Percentiles rank a stretch among this genome's conserved stretches.
Conservation (phyloP, 768 basidiomycete genomes). For the Suillus weaverae region DNA sequence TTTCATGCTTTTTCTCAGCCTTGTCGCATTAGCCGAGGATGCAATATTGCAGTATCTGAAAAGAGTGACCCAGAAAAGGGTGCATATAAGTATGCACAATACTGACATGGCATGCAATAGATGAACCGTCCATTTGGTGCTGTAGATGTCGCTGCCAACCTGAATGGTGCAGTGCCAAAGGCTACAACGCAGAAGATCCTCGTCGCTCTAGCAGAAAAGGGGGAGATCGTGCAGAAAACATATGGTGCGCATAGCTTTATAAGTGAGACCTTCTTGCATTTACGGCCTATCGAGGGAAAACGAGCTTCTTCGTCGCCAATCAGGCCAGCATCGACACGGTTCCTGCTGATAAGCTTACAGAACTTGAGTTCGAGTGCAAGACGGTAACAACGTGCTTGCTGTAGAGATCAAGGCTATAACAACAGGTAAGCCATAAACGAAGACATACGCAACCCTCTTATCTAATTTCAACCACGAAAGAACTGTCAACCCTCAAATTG, state of each 20-base stretch:
- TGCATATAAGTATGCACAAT: conserved; percentile 14
- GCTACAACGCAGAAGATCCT: conserved; percentile 84
- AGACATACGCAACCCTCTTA: not conserved
- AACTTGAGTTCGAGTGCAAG: conserved; percentile 63
- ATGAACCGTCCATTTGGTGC: conserved; percentile 95
- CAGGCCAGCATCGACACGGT: conserved; percentile 71
- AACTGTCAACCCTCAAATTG: conserved; percentile 60
- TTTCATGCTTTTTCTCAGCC: not conserved
- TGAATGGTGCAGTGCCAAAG: conserved; percentile 88
- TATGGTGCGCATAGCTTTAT: conserved; percentile 58
- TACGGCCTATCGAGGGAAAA: conserved; percentile 57
- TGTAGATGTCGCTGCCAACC: conserved; percentile 87
- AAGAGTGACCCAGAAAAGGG: conserved; percentile 41
- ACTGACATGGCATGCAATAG: conserved; percentile 36
- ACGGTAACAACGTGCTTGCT: conserved; percentile 54
- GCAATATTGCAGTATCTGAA: conserved; percentile 78
- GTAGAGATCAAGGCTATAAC: conserved; percentile 50
- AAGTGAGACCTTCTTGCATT: conserved; percentile 6
- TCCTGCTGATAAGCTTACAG: conserved; percentile 57
- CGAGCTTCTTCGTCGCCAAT: conserved; percentile 84
- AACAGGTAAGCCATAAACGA: conserved; percentile 19
- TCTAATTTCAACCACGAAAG: conserved; percentile 39
- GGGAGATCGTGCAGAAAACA: conserved; percentile 75
- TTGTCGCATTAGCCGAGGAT: conserved; percentile 61
- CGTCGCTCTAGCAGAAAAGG: conserved; percentile 78